A percentile compares a stretch with the other conserved stretches of the same genome.
phyloP scores from a whole-genome alignment of 2,329 filamentous ascomycete species.

The Pestalotiopsis sp. region DNA sequence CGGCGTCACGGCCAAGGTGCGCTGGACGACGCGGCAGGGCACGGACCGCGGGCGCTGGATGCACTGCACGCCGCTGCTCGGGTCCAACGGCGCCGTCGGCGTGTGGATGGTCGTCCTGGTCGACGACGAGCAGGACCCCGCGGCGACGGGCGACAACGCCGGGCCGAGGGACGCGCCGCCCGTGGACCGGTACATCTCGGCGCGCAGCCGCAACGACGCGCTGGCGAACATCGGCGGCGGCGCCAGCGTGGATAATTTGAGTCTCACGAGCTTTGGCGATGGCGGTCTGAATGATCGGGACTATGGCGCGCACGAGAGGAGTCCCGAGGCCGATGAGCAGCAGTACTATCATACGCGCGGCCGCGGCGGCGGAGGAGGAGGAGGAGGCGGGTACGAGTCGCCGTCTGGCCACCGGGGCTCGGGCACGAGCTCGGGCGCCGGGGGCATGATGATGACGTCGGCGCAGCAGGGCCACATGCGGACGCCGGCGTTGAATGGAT shows the following conservation, averaged over 20 bases:
- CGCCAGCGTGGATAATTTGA: slow-evolving; percentile 20
- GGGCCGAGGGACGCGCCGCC: slow-evolving; percentile 25
- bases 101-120: slow-evolving; percentile 81
- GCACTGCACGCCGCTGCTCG: slow-evolving; percentile 74
- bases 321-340: not conserved
- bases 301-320: not conserved
- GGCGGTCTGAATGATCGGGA: not conserved
- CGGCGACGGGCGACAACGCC: slow-evolving; percentile 4
- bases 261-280: slow-evolving; percentile 18
- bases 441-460: too few relatives aligned
- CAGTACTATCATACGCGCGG: not conserved
- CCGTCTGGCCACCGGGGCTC: not conserved
- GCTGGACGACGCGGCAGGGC: slow-evolving; percentile 61
- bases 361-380: not conserved
- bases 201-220: not conserved
- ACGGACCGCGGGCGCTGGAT: slow-evolving; percentile 71
- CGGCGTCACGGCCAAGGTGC: slow-evolving; percentile 74
- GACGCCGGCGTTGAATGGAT: not conserved
- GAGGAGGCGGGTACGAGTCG: not conserved
- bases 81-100: slow-evolving; percentile 67
- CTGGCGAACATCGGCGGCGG: not conserved
- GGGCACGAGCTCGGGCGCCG: not conserved
- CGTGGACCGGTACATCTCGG: slow-evolving; percentile 20
- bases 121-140: slow-evolving; percentile 55
- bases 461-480: not conserved